Evolutionary conservation across 495 filamentous ascomycete species (phyloP), one percentile per base, ranked within the genome.

Genomic region (Aspergillus hancockii): DNA sequence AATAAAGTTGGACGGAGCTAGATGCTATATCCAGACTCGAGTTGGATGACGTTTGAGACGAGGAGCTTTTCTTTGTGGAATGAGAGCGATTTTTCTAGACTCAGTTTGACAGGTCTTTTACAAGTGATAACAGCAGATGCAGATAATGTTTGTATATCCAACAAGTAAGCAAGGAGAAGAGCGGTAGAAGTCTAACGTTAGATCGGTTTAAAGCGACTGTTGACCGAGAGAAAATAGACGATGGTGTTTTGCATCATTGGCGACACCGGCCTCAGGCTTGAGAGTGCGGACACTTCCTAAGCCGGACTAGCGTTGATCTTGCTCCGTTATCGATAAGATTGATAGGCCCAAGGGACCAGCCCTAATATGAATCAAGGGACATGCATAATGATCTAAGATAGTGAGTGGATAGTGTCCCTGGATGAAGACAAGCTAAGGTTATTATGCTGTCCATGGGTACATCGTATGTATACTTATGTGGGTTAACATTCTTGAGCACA

Each of bases 271-370:
- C 62, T 64, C 49, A 61, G 63, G 63, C 55, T 49, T 52, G 12
- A 21, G 7, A 41, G 23, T 55, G 63, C 59, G 64, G 60, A 66
- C 51, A 55, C 40, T 18, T 49, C 55, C 53, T 21, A 19, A 62
- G 52, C 3, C 1, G 52, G 61, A 25, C 46, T 63, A 63, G 64
- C 19, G 28, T 30, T 19, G 38, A 31, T 59, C 9, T n/a, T 30
- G 38, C 12, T 47, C 25, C 38, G 28, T 67, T 65, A 65, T 68
- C 65, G 65, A 68, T 68, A 68, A 68, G 59, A 36, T 36, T 34
- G 34, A 38, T 30, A 41, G 38, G 38, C 38, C 14, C 38, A 28
- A 28, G 7, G 25, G 25, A 36, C 12, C 8, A 36, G 34, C 34
- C 34, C 34, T 36, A 36, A 36, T 14, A 10, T 36, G 1, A 14